These are phyloP conservation scores for Citropsis articulata DNA, from an alignment of 345 rosid genomes.

Conservation along the genomic window DNA sequence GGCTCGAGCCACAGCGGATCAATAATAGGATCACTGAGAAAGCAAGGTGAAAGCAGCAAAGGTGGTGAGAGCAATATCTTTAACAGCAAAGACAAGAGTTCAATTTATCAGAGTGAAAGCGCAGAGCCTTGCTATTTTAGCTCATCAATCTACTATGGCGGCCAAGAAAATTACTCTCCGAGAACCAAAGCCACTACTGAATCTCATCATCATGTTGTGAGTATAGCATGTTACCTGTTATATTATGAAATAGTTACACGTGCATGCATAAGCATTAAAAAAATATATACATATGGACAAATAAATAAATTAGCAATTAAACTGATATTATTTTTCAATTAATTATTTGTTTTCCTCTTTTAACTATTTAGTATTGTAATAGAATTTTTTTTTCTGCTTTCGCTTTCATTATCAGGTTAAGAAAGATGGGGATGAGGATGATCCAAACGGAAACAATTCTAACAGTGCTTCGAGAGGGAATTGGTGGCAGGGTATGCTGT, in stretches of 20 bases:
- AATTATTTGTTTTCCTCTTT: background rate
- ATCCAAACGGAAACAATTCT: constrained; percentile 46
- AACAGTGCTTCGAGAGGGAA: constrained; percentile 80
- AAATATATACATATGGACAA: background rate
- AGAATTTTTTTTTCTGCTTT: background rate
- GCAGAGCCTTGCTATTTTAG: constrained; percentile 68
- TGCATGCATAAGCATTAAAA: background rate
- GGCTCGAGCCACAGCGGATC: constrained; percentile 20
- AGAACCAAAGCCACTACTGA: constrained; percentile 34
- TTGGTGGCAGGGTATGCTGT: constrained; percentile 86
- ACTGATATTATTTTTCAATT: background rate
- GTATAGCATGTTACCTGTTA: constrained; percentile 1
- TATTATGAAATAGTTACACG: too few species aligned
- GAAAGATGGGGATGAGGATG: constrained; percentile 55
- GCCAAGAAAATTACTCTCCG: constrained; percentile 83
- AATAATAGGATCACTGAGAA: constrained; percentile 29
- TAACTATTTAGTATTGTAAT: background rate
- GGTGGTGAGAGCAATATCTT: constrained; percentile 22
- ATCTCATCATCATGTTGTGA: constrained; percentile 38
- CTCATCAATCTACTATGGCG: constrained; percentile 94
- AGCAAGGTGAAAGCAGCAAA: constrained; percentile 28
- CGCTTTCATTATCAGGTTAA: constrained; percentile 37
- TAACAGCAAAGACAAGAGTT: constrained; percentile 32
- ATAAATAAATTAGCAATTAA: background rate
- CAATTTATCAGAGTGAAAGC: constrained; percentile 51